Percentiles rank a stretch among this genome's conserved stretches.
Conservation (phyloP, 2,329 filamentous ascomycete genomes). For the Curvularia verruculosa region DNA sequence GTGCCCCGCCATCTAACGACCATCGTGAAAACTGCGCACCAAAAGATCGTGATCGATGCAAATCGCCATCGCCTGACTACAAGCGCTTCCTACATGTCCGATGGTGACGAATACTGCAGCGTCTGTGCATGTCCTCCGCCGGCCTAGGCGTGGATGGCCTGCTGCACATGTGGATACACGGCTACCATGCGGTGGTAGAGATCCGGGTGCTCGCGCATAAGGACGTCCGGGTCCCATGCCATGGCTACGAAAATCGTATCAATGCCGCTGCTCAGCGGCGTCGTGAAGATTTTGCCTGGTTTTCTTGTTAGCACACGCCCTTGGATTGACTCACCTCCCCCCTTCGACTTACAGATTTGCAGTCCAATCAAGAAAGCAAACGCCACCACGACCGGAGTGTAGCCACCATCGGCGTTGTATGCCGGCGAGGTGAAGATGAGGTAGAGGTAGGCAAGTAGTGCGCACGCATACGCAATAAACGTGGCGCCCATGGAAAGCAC, state of each 20-base stretch:
- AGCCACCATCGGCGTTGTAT: slow-evolving; percentile 73
- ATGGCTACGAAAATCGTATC: slow-evolving; percentile 89
- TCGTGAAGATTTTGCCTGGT: slow-evolving; percentile 78
- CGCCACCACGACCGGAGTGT: slow-evolving; percentile 78
- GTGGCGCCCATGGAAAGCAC: slow-evolving; percentile 75
- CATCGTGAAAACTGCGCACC: slow-evolving; percentile 14
- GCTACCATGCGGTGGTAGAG: slow-evolving; percentile 78
- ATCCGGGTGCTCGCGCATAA: slow-evolving; percentile 81
- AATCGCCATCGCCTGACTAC: slow-evolving; percentile 11
- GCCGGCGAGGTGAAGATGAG: slow-evolving; percentile 78
- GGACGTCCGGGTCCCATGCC: slow-evolving; percentile 70
- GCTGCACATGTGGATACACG: slow-evolving; percentile 83
- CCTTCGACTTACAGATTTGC: slow-evolving; percentile 76
- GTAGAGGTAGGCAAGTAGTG: slow-evolving; percentile 85
- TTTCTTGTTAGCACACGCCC: background rate
- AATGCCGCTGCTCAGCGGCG: slow-evolving; percentile 84
- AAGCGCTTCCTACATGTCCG: slow-evolving; percentile 2
- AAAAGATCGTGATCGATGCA: slow-evolving; percentile 18
- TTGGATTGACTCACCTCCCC: background rate
- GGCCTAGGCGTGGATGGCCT: slow-evolving; percentile 68
- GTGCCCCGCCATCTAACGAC: slow-evolving; percentile 18
- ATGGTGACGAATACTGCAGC: background rate
- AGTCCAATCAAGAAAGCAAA: slow-evolving; percentile 89
- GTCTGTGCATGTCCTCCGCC: slow-evolving; percentile 1
- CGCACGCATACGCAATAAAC: slow-evolving; percentile 83